Base-by-base conservation (phyloP, 257 asterid genomes). In the Fraxinus excelsior region DNA sequence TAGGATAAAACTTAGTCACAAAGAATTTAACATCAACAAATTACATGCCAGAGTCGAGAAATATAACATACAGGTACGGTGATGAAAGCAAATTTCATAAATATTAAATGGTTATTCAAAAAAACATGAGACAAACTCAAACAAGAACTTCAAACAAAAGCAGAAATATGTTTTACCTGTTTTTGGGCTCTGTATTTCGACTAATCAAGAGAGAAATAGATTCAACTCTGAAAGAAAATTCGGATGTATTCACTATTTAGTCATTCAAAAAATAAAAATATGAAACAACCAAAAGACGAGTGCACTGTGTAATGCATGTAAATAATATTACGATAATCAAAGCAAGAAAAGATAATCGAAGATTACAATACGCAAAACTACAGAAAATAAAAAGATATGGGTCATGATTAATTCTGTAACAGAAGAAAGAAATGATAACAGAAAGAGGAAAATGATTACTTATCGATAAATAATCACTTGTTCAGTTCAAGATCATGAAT, bases 271-370 rank as follows among this genome's bases (percentile, higher is more conserved):
- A n/a, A 58, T 21, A 25, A 60, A 21, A 5, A 7, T 8, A 5
- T 49, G 58, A 51, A 53, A n/a, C 64, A 53, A 53, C 64, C 10
- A 19, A 53, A 53, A 53, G 11, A 53, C 23, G 26, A 53, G 49
- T 42, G 32, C 68, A 62, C 34, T 62, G 35, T 62, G 35, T 62
- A 62, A 62, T 62, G 68, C 68, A 62, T 62, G 68, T 62, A 25
- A 10, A 62, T 11, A 23, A 31, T 42, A 42, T 42, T 42, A 42
- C 16, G 49, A 42, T 25, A 23, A 62, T 62, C 32, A 53, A 53
- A 62, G 34, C 68, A 62, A 62, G 35, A 62, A 11, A 62, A 23
- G 19, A 62, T 12, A 25, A 26, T 25, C 18, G 29, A 58, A 58
- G 29, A 58, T 58, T 58, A 58, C 66, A 58, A n/a, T 7, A 58